These are phyloP conservation scores for Alternaria sp. DNA, from an alignment of 2,329 filamentous ascomycete genomes.

Conservation along the genomic window DNA sequence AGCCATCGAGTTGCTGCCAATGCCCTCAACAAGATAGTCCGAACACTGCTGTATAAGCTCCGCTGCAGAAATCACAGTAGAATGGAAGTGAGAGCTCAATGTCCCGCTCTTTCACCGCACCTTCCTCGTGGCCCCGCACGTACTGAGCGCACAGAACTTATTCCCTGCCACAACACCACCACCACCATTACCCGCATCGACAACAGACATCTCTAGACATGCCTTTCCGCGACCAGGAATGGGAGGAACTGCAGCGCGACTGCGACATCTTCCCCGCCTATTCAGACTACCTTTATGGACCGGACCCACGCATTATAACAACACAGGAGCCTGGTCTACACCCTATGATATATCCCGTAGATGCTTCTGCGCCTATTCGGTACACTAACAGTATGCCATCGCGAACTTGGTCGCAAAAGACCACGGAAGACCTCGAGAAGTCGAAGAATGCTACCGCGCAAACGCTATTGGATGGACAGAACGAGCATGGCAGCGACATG, in stretches of 20 bases:
- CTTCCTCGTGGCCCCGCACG: not conserved
- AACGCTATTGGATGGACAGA: not conserved
- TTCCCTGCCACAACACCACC: not conserved
- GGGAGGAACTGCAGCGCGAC: constrained; percentile 32
- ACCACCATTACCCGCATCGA: not conserved
- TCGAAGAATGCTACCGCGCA: not conserved
- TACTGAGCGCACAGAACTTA: not conserved
- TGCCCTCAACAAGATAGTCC: too few relatives aligned
- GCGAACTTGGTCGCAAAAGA: constrained; percentile 4
- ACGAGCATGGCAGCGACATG: not conserved
- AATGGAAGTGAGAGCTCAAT: not conserved
- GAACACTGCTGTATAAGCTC: not conserved
- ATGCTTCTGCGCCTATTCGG: not conserved
- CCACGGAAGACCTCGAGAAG: not conserved
- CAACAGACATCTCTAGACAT: constrained; percentile 10
- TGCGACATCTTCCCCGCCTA: constrained; percentile 33
- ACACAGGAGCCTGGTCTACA: constrained; percentile 28
- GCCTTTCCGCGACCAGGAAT: constrained; percentile 27
- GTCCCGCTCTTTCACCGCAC: constrained; percentile 5
- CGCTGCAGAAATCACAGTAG: not conserved
- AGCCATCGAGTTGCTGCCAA: not conserved
- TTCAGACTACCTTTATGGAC: constrained; percentile 31
- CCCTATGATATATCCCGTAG: constrained; percentile 18
- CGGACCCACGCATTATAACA: constrained; percentile 21
- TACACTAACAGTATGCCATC: constrained; percentile 19